Percentiles rank a stretch among this genome's conserved stretches.
Evolutionary conservation across 2,329 filamentous ascomycete genomes (phyloP).

Genomic region (Venturiaceae sp.): DNA sequence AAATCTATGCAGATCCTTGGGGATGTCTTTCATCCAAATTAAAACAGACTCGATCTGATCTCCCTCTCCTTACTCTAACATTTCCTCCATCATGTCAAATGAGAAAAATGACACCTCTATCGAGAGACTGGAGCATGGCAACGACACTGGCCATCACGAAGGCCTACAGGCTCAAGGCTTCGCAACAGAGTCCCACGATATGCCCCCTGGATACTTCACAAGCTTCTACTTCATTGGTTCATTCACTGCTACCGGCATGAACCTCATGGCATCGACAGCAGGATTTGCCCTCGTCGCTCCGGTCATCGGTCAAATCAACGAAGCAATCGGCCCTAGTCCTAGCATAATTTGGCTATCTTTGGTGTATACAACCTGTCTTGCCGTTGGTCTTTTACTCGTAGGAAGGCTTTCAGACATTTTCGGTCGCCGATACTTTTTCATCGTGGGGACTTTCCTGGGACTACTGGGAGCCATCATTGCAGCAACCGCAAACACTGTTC

Average conservation of each 20-base stretch:
- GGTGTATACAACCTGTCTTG: conserved; percentile 9
- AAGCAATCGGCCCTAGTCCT: conserved; percentile 26
- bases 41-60: too few species aligned
- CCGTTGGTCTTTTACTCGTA: conserved; percentile 13
- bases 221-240: conserved; percentile 4
- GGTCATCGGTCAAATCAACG: conserved; percentile 10
- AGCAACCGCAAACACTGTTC: conserved; percentile 12
- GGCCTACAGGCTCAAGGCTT: conserved; percentile 11
- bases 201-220: conserved; percentile 7
- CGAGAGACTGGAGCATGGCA: too few species aligned
- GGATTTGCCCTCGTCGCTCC: conserved; percentile 10
- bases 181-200: not conserved
- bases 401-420: conserved; percentile 18
- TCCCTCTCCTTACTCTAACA: too few species aligned
- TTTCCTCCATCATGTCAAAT: too few species aligned
- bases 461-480: conserved; percentile 7
- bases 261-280: conserved; percentile 9
- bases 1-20: too few species aligned
- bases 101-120: too few species aligned
- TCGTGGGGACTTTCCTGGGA: conserved; percentile 2
- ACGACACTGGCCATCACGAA: conserved; percentile 4
- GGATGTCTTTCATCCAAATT: too few species aligned
- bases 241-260: conserved; percentile 9
- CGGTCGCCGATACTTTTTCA: conserved; percentile 15
- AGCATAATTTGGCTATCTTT: conserved; percentile 16